phyloP scores from a whole-genome alignment of 768 basidiomycete species.

The Pisolithus orientalis region DNA sequence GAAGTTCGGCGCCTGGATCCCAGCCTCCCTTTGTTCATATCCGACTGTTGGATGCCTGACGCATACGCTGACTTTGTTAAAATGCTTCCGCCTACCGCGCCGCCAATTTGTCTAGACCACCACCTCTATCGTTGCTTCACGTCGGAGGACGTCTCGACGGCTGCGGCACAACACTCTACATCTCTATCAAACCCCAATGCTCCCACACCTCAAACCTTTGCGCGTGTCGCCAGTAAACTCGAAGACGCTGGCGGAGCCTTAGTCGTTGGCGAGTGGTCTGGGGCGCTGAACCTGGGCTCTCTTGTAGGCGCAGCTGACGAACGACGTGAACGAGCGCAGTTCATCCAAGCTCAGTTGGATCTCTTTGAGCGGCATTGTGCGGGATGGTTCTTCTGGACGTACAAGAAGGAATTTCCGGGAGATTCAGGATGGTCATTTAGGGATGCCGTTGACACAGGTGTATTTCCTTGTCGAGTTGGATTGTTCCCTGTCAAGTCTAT shows the following conservation, averaged over 20 bases:
- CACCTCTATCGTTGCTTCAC: conserved; percentile 85
- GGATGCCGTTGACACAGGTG: conserved; percentile 56
- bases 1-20: conserved; percentile 46
- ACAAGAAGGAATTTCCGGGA: conserved; percentile 58
- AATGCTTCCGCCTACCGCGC: conserved; percentile 23
- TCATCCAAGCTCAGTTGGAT: conserved; percentile 57
- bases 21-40: conserved; percentile 62
- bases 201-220: conserved; percentile 35
- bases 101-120: conserved; percentile 64
- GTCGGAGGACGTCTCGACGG: conserved; percentile 43
- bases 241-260: conserved; percentile 43
- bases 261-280: conserved; percentile 77
- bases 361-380: conserved; percentile 58
- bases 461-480: conserved; percentile 53
- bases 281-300: conserved; percentile 61
- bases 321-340: conserved; percentile 39
- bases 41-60: conserved; percentile 70
- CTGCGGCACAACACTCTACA: conserved; percentile 48
- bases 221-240: conserved; percentile 30
- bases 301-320: conserved; percentile 41
- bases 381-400: conserved; percentile 85
- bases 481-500: conserved; percentile 24
- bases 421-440: conserved; percentile 73
- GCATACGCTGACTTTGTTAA: conserved; percentile 54
- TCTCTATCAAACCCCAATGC: conserved; percentile 38